These are phyloP conservation scores for Xylaria flabelliformis DNA, from an alignment of 495 filamentous ascomycete genomes.

Conservation along the genomic window DNA sequence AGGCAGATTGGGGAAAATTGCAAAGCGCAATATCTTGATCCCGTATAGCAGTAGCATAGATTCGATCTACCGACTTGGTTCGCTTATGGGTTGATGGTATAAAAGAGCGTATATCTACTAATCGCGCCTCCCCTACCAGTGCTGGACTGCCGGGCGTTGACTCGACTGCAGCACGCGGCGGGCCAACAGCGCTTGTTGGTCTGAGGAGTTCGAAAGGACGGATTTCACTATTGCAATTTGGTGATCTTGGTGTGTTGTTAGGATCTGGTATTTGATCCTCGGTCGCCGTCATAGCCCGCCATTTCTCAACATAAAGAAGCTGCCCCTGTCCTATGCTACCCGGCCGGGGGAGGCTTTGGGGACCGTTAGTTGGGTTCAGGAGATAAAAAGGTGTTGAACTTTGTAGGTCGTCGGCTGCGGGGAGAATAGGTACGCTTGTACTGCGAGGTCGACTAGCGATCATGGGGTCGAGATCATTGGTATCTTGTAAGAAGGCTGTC, in stretches of 20 bases:
- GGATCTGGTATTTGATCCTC: slow-evolving; percentile 23
- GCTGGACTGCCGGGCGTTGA: slow-evolving; percentile 34
- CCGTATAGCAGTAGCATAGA: slow-evolving; percentile 34
- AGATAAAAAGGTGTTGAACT: slow-evolving; percentile 39
- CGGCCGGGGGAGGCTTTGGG: background rate
- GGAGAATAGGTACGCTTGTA: slow-evolving; percentile 43
- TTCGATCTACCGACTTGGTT: slow-evolving; percentile 35
- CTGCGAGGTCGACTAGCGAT: slow-evolving; percentile 42
- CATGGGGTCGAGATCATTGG: slow-evolving; percentile 46
- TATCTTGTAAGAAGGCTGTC: slow-evolving; percentile 52
- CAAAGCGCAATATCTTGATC: slow-evolving; percentile 38
- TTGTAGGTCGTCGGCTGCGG: slow-evolving; percentile 37
- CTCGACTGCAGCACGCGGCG: slow-evolving; percentile 19
- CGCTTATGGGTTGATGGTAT: slow-evolving; percentile 26
- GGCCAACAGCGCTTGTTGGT: slow-evolving; percentile 26
- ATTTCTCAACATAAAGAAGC: slow-evolving; percentile 4
- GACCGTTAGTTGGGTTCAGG: slow-evolving; percentile 33
- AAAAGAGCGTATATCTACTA: slow-evolving; percentile 33
- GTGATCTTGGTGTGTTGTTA: slow-evolving; percentile 2
- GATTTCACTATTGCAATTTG: slow-evolving; percentile 15
- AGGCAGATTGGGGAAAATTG: slow-evolving; percentile 17
- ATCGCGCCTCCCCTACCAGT: slow-evolving; percentile 34
- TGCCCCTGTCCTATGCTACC: slow-evolving; percentile 12
- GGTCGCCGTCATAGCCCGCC: slow-evolving; percentile 12
- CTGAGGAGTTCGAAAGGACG: slow-evolving; percentile 10